Percentiles rank a stretch among this genome's conserved stretches.
Evolutionary conservation across 495 filamentous ascomycete genomes (phyloP).

Genomic region (Penicillium cinerascens): DNA sequence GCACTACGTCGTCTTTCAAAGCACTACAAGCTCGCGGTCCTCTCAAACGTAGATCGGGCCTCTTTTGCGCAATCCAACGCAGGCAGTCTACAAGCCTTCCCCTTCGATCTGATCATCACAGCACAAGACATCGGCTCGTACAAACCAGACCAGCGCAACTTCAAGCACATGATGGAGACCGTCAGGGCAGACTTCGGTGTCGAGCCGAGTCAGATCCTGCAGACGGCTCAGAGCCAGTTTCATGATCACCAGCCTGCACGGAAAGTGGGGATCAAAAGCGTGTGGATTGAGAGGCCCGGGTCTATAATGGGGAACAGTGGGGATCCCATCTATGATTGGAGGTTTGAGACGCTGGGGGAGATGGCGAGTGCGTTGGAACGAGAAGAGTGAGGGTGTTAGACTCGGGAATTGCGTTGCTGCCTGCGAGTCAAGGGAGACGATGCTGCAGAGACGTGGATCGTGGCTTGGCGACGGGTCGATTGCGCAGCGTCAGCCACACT

Average conservation of each 20-base stretch:
- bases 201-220: slow-evolving; percentile 53
- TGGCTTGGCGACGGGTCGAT: neutral
- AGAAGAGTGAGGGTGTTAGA: neutral
- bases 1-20: slow-evolving; percentile 53
- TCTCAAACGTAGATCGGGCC: slow-evolving; percentile 67
- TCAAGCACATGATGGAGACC: slow-evolving; percentile 58
- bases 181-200: slow-evolving; percentile 54
- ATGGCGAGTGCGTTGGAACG: slow-evolving; percentile 61
- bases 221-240: slow-evolving; percentile 66
- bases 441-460: neutral
- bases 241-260: slow-evolving; percentile 71
- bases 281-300: slow-evolving; percentile 65
- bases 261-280: slow-evolving; percentile 56
- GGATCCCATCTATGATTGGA: slow-evolving; percentile 51
- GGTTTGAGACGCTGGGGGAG: slow-evolving; percentile 63
- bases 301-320: slow-evolving; percentile 41
- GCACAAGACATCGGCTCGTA: slow-evolving; percentile 73
- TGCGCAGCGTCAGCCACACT: slow-evolving; percentile 5
- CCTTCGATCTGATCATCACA: slow-evolving; percentile 68
- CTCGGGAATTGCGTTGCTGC: neutral
- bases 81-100: slow-evolving; percentile 44
- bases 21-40: slow-evolving; percentile 64
- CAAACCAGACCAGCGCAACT: slow-evolving; percentile 67
- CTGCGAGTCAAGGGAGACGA: neutral
- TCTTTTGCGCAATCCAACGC: slow-evolving; percentile 55